These are phyloP conservation scores for Aspergillus ochraceus DNA, from an alignment of 2,329 filamentous ascomycete species.

Conservation along the genomic window DNA sequence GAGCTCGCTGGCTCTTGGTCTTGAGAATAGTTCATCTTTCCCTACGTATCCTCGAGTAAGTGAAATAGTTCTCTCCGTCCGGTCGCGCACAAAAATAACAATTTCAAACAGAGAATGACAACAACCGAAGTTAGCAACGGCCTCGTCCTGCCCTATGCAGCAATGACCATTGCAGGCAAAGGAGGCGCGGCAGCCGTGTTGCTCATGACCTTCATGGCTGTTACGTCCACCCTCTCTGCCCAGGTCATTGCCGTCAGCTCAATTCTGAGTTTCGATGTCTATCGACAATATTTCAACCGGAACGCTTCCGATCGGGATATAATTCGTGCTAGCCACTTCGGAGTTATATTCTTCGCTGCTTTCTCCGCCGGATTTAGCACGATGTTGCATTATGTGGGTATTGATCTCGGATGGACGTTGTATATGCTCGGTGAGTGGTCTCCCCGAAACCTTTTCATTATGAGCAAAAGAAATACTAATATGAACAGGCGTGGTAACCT, in stretches of 20 bases:
- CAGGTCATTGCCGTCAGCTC: conserved; percentile 56
- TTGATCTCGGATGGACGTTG: conserved; percentile 56
- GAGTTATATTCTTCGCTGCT: conserved; percentile 54
- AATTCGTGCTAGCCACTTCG: conserved; percentile 54
- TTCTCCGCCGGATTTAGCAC: conserved; percentile 56
- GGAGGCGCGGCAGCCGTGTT: conserved; percentile 39
- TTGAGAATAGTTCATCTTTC: conserved; percentile 52
- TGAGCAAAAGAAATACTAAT: background rate
- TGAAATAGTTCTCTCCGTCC: background rate
- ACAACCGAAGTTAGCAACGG: conserved; percentile 37
- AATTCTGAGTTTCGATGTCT: conserved; percentile 57
- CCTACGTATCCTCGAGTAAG: conserved; percentile 54
- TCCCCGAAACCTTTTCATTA: too few species aligned
- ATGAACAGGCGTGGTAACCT: conserved; percentile 49
- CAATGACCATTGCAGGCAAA: conserved; percentile 39
- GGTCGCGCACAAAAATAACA: background rate
- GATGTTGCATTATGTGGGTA: conserved; percentile 54
- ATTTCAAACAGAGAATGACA: conserved; percentile 34
- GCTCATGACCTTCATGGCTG: conserved; percentile 44
- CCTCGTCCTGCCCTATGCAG: conserved; percentile 41
- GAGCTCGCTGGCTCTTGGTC: conserved; percentile 49
- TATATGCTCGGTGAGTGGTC: conserved; percentile 50
- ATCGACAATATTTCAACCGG: conserved; percentile 52
- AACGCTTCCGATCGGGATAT: conserved; percentile 49
- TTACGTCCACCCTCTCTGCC: conserved; percentile 51